Conservation (phyloP, 2,329 filamentous ascomycete genomes). For the Chaetomium sp. region DNA sequence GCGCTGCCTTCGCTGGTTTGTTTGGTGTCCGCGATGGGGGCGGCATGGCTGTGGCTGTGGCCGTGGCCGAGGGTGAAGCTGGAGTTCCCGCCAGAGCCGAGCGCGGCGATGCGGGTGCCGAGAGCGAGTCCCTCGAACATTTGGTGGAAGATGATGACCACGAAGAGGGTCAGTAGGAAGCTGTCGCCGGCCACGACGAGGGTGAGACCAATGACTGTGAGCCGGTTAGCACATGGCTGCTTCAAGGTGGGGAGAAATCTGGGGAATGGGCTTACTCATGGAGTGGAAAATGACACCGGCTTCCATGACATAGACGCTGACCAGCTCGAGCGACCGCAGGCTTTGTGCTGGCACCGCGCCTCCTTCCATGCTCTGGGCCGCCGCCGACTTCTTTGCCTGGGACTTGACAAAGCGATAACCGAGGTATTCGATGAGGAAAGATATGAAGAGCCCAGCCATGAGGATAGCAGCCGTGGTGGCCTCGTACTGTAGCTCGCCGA, state of each 20-base stretch:
- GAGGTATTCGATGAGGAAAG: slow-evolving; percentile 70
- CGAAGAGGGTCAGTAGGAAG: slow-evolving; percentile 58
- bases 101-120: slow-evolving; percentile 68
- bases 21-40: slow-evolving; percentile 11
- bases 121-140: slow-evolving; percentile 78
- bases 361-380: neutral
- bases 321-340: slow-evolving; percentile 47
- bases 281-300: slow-evolving; percentile 76
- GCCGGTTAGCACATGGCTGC: neutral
- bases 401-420: slow-evolving; percentile 59
- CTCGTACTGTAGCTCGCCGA: slow-evolving; percentile 68
- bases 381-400: slow-evolving; percentile 38
- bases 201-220: slow-evolving; percentile 64
- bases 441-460: slow-evolving; percentile 73
- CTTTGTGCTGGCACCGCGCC: neutral
- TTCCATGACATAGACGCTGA: slow-evolving; percentile 69
- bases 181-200: slow-evolving; percentile 61
- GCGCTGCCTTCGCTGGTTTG: neutral
- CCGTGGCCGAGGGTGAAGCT: slow-evolving; percentile 11
- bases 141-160: slow-evolving; percentile 76
- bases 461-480: slow-evolving; percentile 69
- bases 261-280: slow-evolving; percentile 51
- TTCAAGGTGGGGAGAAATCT: neutral
- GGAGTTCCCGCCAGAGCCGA: slow-evolving; percentile 62
- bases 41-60: slow-evolving; percentile 13